Conservation (phyloP, 257 asterid species). For the Solanum sejunctum region DNA sequence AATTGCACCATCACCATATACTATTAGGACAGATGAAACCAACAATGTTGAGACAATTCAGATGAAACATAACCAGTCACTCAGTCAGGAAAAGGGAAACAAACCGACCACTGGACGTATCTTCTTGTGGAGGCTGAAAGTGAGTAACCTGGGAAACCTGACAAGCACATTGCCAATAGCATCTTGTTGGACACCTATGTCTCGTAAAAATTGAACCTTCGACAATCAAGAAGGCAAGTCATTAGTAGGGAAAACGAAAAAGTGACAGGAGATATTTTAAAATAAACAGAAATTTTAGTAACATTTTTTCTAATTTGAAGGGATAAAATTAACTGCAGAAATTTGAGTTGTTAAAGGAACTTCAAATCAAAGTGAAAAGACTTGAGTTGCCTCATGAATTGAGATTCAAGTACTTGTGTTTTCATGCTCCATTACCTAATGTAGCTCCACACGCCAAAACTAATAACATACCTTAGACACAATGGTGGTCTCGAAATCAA, state of each 20-base stretch:
- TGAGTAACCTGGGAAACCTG: constrained; percentile 69
- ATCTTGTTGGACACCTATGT: constrained; percentile 67
- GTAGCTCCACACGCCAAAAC: background rate
- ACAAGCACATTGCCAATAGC: constrained; percentile 57
- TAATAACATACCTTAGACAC: constrained; percentile 65
- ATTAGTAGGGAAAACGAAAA: background rate
- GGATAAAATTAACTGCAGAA: background rate
- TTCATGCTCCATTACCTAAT: background rate
- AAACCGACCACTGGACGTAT: constrained; percentile 76
- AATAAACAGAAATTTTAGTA: background rate
- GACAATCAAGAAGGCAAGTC: background rate
- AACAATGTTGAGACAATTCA: background rate
- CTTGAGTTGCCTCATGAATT: background rate
- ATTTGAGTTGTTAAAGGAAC: background rate
- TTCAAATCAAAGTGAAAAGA: background rate
- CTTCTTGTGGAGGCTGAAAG: constrained; percentile 86
- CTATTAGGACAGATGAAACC: background rate
- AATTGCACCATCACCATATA: background rate
- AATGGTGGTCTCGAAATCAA: constrained; percentile 65
- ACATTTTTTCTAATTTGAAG: background rate
- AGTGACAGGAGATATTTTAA: background rate
- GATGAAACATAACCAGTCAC: background rate
- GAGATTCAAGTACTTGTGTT: background rate
- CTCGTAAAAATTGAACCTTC: constrained; percentile 83
- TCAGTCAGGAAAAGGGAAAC: background rate